A percentile compares a stretch with the other conserved stretches of the same genome.
These are phyloP conservation scores for Chenopodium quinoa DNA, from an alignment of 148 eudicot species.

Conservation along the genomic window DNA sequence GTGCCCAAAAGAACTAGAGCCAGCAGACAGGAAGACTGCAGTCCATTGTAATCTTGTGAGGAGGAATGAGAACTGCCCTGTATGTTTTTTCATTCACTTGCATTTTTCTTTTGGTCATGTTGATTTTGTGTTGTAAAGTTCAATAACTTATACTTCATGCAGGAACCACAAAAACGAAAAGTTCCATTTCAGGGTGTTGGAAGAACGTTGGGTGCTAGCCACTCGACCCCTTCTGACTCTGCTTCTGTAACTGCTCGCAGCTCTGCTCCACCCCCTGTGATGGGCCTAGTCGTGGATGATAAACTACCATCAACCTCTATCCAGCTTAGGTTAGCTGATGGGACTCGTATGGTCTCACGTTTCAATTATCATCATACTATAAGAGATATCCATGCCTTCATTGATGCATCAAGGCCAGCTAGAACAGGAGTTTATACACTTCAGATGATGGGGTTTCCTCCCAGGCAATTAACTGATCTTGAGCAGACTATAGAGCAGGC, in stretches of 20 bases:
- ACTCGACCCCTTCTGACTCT: slow-evolving; percentile 23
- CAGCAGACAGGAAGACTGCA: slow-evolving; percentile 48
- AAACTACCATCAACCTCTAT: slow-evolving; percentile 63
- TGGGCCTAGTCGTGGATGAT: slow-evolving; percentile 57
- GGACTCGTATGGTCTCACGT: slow-evolving; percentile 72
- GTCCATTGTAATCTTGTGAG: slow-evolving; percentile 57
- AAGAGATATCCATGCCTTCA: slow-evolving; percentile 62
- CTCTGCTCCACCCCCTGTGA: slow-evolving; percentile 53
- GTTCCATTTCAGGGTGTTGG: slow-evolving; percentile 65
- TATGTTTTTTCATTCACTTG: slow-evolving; percentile 24
- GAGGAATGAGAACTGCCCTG: slow-evolving; percentile 61
- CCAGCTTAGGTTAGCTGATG: slow-evolving; percentile 80
- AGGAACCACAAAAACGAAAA: slow-evolving; percentile 51
- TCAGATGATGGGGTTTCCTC: slow-evolving; percentile 81
- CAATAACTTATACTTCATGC: slow-evolving; percentile 17
- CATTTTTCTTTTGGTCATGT: not conserved
- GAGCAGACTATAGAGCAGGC: slow-evolving; percentile 78
- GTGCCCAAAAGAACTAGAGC: slow-evolving; percentile 73
- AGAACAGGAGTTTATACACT: slow-evolving; percentile 55
- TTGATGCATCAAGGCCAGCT: slow-evolving; percentile 69
- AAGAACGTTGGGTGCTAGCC: slow-evolving; percentile 54
- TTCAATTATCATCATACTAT: slow-evolving; percentile 73
- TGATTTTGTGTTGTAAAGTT: not conserved
- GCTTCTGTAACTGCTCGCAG: slow-evolving; percentile 19
- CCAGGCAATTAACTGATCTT: slow-evolving; percentile 63